Percentiles rank a stretch among this genome's conserved stretches.
Evolutionary conservation across 2,329 filamentous ascomycete species (phyloP).

Genomic region (Elsinoe necatrix): DNA sequence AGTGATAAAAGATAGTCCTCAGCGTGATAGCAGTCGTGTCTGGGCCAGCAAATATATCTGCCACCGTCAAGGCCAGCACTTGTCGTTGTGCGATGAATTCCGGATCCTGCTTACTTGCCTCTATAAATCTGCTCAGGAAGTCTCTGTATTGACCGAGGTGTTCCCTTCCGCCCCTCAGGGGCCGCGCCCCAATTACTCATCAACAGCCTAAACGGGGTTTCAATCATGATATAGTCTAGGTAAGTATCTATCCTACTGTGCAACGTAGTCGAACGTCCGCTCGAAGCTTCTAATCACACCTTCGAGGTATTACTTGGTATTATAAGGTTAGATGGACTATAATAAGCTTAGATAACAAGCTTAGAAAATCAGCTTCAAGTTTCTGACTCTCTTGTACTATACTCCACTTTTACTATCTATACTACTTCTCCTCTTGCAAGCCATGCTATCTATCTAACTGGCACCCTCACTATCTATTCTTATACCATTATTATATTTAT

Average conservation of each 20-base stretch:
- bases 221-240: conserved; percentile 23
- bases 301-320: too few species aligned
- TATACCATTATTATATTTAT: too few species aligned
- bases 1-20: conserved; percentile 25
- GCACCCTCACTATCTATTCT: too few species aligned
- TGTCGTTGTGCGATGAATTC: conserved; percentile 22
- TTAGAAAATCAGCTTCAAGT: too few species aligned
- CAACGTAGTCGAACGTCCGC: conserved; percentile 17
- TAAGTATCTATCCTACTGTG: conserved; percentile 26
- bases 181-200: conserved; percentile 15
- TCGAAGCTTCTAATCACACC: conserved; percentile 23
- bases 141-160: conserved; percentile 23
- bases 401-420: too few species aligned
- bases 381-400: too few species aligned
- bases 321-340: too few species aligned
- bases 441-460: too few species aligned
- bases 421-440: too few species aligned
- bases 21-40: conserved; percentile 28
- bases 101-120: conserved; percentile 22
- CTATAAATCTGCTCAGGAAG: conserved; percentile 25
- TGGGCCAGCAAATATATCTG: conserved; percentile 24
- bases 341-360: too few species aligned
- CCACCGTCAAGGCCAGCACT: conserved; percentile 19
- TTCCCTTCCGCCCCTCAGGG: too few species aligned
- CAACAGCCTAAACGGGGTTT: conserved; percentile 21